Base-by-base conservation (phyloP, 139 green algal species). In the Mychonastes homosphaera region DNA sequence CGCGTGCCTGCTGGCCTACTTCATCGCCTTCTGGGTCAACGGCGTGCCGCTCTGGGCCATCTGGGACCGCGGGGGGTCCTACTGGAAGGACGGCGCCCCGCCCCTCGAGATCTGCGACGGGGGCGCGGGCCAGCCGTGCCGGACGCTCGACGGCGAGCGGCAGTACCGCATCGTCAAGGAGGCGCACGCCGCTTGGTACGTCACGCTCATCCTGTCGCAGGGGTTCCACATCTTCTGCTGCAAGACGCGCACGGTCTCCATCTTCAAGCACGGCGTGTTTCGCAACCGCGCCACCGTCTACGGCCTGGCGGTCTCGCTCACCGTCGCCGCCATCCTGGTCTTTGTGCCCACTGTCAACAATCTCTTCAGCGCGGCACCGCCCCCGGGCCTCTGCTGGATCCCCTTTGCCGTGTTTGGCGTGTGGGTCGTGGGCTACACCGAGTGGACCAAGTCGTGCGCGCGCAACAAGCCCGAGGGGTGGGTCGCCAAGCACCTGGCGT, bases 171-270 rank as follows among this genome's bases (percentile, higher is more conserved):
- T 72, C 26, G 68, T 57, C 33, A 54, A 46, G 8, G n/a, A 63
- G 63, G 61, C 68, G 36, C 63, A 75, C 34, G 29, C 29, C 10
- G 56, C 55, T 7, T 70, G 62, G 68, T 75, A 71, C 32, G 49
- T 75, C 41, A 68, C 62, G 4, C 46, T 76, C 8, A 47, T 76
- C 53, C 59, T 59, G 46, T 71, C 38, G 13, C 69, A 76, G 58
- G 71, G n/a, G n/a, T n/a, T n/a, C n/a, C n/a, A n/a, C n/a, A n/a
- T n/a, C n/a, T n/a, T n/a, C n/a, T n/a, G n/a, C 24, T 53, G 46
- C 46, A 53, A 53, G 46, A 63, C 56, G 1, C 56, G 56, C 56
- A 53, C 54, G 45, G 63, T 58, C 26, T 67, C 56, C 26, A 67
- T 73, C 26, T 73, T 73, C 58, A 58, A 23, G 6, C 65, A 73